These are phyloP conservation scores for Calocera viscosa DNA, from an alignment of 768 basidiomycete species.

Conservation along the genomic window DNA sequence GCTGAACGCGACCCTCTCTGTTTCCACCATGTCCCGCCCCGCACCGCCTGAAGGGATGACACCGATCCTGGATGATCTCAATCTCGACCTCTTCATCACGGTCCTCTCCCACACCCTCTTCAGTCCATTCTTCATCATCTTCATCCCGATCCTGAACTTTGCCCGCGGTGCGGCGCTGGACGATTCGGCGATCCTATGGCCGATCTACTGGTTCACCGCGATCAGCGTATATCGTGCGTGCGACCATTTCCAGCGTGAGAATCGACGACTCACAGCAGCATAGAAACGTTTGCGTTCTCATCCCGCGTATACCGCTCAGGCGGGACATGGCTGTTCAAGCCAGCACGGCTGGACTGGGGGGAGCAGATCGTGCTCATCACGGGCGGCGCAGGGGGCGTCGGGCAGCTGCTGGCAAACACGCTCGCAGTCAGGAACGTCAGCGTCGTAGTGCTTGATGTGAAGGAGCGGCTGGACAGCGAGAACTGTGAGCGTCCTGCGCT, in stretches of 20 bases:
- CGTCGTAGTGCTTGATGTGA: conserved; percentile 77
- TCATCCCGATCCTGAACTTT: conserved; percentile 65
- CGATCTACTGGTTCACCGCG: conserved; percentile 43
- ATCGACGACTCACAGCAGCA: conserved; percentile 8
- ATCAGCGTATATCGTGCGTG: conserved; percentile 58
- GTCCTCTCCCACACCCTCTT: conserved; percentile 67
- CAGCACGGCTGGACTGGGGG: conserved; percentile 61
- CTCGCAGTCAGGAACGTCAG: conserved; percentile 68
- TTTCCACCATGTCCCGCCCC: not conserved
- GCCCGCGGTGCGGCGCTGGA: conserved; percentile 49
- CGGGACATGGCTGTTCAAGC: conserved; percentile 48
- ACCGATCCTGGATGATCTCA: conserved; percentile 49
- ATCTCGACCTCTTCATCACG: conserved; percentile 67
- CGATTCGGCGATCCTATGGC: conserved; percentile 40
- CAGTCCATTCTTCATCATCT: conserved; percentile 79
- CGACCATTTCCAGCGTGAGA: not conserved
- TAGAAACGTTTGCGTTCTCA: conserved; percentile 59
- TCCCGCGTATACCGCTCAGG: conserved; percentile 67
- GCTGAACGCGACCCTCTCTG: not conserved
- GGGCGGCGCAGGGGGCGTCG: conserved; percentile 83
- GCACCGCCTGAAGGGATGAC: not conserved
- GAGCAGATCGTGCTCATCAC: conserved; percentile 85
- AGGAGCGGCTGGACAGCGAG: conserved; percentile 54
- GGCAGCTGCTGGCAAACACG: conserved; percentile 76
- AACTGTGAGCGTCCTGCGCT: conserved; percentile 41